Conservation (phyloP, 2,329 filamentous ascomycete genomes). For the Kalmusia sp. region DNA sequence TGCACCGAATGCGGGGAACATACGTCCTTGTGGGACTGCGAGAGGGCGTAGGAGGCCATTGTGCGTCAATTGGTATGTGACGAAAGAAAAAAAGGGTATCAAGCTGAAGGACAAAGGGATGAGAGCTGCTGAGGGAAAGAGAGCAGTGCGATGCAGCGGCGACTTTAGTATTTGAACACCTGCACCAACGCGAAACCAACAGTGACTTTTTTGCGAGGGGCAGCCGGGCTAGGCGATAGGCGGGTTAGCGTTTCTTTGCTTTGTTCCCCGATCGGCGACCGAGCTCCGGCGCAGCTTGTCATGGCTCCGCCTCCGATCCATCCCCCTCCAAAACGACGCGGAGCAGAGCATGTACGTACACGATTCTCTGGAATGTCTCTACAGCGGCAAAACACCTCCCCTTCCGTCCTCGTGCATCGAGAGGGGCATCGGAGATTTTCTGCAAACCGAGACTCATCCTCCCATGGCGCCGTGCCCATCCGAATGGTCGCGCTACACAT, state of each 20-base stretch:
- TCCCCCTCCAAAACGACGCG: not conserved
- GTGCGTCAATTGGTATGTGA: conserved; percentile 19
- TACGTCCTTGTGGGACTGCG: conserved; percentile 71
- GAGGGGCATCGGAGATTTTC: not conserved
- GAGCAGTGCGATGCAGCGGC: not conserved
- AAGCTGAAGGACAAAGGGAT: not conserved
- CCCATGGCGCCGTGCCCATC: not conserved
- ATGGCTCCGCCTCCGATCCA: not conserved
- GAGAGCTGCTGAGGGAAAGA: not conserved
- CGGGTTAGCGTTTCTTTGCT: conserved; percentile 26
- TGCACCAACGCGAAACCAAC: conserved; percentile 17
- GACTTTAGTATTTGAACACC: conserved; percentile 2
- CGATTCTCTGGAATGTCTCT: not conserved
- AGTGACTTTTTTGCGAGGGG: conserved; percentile 37
- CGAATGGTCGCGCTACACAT: not conserved
- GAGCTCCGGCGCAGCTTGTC: not conserved
- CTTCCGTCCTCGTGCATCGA: not conserved
- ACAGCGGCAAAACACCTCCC: not conserved
- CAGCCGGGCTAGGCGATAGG: conserved; percentile 23
- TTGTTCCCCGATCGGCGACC: conserved; percentile 31
- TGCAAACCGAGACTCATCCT: not conserved
- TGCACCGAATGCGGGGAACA: conserved; percentile 41
- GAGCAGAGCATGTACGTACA: not conserved
- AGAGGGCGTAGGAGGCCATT: conserved; percentile 66
- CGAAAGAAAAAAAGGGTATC: conserved; percentile 7